Evolutionary conservation across 768 basidiomycete genomes (phyloP).

Genomic region (Termitomyces sp.): DNA sequence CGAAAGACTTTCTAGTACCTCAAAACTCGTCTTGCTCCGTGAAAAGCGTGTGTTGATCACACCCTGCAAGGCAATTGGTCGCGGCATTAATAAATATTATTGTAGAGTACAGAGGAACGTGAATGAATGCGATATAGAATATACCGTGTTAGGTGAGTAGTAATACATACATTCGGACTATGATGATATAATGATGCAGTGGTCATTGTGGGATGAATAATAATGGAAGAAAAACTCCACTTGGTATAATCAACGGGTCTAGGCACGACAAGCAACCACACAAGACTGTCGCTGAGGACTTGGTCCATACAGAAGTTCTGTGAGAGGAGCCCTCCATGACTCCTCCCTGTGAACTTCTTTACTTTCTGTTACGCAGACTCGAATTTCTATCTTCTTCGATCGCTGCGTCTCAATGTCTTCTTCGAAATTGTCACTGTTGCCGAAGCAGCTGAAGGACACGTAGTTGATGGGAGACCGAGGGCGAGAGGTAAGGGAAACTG

Average conservation of each 20-base stretch:
- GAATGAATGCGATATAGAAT: not conserved
- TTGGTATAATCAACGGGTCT: too few relatives aligned
- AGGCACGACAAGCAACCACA: not conserved
- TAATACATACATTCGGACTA: not conserved
- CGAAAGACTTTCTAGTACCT: not conserved
- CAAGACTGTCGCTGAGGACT: not conserved
- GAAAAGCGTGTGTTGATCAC: not conserved
- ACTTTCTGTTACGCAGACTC: constrained; percentile 11
- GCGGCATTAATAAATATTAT: not conserved
- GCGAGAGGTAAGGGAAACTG: constrained; percentile 13
- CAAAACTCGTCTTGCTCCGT: not conserved
- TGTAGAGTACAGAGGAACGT: not conserved
- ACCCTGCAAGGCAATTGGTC: not conserved
- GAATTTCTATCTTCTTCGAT: constrained; percentile 4
- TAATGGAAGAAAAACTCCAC: not conserved
- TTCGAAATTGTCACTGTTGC: constrained; percentile 23
- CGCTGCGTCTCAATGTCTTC: constrained; percentile 22
- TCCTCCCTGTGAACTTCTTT: constrained; percentile 8
- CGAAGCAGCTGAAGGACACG: constrained; percentile 26
- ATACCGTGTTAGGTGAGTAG: too few relatives aligned
- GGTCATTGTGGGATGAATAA: not conserved
- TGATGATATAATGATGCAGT: not conserved
- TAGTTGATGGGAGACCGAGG: constrained; percentile 19
- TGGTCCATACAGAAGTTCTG: not conserved
- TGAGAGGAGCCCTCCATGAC: not conserved